phyloP scores from a whole-genome alignment of 2,329 filamentous ascomycete species.

The Arthrobotrys iridis region DNA sequence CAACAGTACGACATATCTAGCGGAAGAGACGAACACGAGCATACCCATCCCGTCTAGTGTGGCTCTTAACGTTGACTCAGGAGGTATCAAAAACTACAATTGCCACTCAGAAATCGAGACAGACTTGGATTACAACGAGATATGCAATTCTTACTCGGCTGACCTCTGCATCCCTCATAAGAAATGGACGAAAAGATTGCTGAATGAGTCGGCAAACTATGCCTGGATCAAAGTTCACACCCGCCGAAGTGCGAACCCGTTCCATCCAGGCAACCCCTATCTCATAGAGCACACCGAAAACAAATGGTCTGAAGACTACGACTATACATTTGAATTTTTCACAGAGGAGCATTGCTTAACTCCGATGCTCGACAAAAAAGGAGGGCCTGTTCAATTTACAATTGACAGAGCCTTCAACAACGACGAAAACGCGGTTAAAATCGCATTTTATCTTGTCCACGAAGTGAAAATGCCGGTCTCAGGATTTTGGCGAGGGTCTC shows the following conservation, averaged over 20 bases:
- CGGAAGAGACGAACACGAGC: not conserved
- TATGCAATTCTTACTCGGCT: not conserved
- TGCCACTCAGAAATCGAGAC: slow-evolving; percentile 7
- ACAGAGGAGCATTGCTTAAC: not conserved
- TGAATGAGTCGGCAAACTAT: slow-evolving; percentile 8
- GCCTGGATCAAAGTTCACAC: slow-evolving; percentile 29
- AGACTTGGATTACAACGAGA: not conserved
- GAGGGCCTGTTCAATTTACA: not conserved
- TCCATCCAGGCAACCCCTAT: no score
- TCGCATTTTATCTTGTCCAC: slow-evolving; percentile 9
- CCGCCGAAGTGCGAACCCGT: not conserved
- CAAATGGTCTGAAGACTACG: slow-evolving; percentile 3
- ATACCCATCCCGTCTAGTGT: not conserved
- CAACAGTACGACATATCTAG: not conserved
- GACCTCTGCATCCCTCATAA: not conserved
- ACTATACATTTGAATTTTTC: slow-evolving; percentile 38
- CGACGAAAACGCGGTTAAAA: not conserved
- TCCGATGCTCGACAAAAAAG: not conserved
- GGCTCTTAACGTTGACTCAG: not conserved
- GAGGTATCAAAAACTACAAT: not conserved
- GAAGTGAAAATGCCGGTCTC: slow-evolving; percentile 7
- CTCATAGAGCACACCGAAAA: not conserved
- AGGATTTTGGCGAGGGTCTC: slow-evolving; percentile 18
- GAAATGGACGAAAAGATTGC: not conserved
- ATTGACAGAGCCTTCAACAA: not conserved